These are phyloP conservation scores for Usnea hakonensis DNA, from an alignment of 495 filamentous ascomycete genomes.

Conservation along the genomic window DNA sequence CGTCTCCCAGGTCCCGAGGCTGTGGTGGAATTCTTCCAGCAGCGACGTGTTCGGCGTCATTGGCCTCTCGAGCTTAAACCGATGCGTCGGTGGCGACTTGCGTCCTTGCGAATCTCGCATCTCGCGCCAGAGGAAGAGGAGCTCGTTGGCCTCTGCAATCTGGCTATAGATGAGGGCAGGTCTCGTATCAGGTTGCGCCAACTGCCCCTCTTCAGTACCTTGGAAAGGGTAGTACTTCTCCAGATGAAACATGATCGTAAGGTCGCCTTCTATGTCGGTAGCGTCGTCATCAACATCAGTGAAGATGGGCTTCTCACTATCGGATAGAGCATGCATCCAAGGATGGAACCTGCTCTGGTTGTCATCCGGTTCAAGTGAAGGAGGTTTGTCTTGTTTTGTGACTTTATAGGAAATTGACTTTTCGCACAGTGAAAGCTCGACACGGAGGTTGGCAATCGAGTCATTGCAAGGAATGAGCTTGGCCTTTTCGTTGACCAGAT, in stretches of 20 bases:
- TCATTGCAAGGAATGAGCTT: slow-evolving; percentile 49
- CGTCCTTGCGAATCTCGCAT: slow-evolving; percentile 14
- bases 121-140: slow-evolving; percentile 34
- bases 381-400: slow-evolving; percentile 13
- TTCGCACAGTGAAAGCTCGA: slow-evolving; percentile 52
- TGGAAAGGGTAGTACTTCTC: slow-evolving; percentile 39
- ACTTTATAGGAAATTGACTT: slow-evolving; percentile 47
- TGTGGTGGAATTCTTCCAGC: slow-evolving; percentile 28
- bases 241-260: slow-evolving; percentile 49
- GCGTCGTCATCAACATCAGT: slow-evolving; percentile 45
- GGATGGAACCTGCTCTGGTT: slow-evolving; percentile 10
- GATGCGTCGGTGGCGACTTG: slow-evolving; percentile 11
- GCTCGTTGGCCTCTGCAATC: slow-evolving; percentile 33
- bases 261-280: slow-evolving; percentile 39
- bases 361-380: neutral
- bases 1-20: slow-evolving; percentile 44
- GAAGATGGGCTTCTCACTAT: slow-evolving; percentile 36
- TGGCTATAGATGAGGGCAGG: slow-evolving; percentile 32
- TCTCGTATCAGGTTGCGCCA: slow-evolving; percentile 25
- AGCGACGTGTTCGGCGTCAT: slow-evolving; percentile 12
- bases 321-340: slow-evolving; percentile 26
- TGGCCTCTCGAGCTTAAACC: slow-evolving; percentile 15
- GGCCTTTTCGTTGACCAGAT: slow-evolving; percentile 49
- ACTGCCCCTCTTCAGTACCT: slow-evolving; percentile 20
- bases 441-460: slow-evolving; percentile 47